These are phyloP conservation scores for Hsuehochloa calcarea DNA, from an alignment of 176 grass and related monocot species.

Conservation along the genomic window DNA sequence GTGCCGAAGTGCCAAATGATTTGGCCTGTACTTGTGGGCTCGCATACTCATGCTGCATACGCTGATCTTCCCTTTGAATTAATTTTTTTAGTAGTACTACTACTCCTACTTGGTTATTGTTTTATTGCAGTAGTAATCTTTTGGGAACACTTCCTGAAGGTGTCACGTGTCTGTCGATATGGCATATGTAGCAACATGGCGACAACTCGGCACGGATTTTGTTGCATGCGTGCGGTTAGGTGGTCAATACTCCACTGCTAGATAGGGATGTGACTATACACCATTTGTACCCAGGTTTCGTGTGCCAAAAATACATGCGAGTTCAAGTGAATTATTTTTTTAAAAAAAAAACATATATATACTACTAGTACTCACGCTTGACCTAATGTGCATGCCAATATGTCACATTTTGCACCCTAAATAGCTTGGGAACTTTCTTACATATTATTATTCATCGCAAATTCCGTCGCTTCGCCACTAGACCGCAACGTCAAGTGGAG, in stretches of 20 bases:
- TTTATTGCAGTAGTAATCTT: neutral
- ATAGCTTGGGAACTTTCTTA: neutral
- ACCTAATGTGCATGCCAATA: neutral
- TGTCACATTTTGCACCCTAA: neutral
- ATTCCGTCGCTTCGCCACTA: neutral
- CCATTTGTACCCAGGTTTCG: neutral
- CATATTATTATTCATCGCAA: neutral
- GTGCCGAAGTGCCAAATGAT: constrained; percentile 8
- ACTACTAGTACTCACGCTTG: neutral
- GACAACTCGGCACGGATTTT: neutral
- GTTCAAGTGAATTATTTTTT: neutral
- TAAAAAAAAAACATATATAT: too few species aligned
- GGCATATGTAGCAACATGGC: neutral
- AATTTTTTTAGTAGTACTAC: too few species aligned
- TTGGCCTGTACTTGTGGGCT: constrained; percentile 32
- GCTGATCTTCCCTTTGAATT: too few species aligned
- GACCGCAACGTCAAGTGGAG: neutral
- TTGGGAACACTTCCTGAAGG: neutral
- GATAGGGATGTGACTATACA: neutral
- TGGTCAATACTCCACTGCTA: neutral
- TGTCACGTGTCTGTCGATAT: neutral
- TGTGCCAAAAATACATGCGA: neutral
- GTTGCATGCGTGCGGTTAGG: too few species aligned
- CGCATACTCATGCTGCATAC: neutral
- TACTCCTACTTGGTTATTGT: neutral